Conservation (phyloP, 345 rosid genomes). For the Eucalyptus pauciflora region DNA sequence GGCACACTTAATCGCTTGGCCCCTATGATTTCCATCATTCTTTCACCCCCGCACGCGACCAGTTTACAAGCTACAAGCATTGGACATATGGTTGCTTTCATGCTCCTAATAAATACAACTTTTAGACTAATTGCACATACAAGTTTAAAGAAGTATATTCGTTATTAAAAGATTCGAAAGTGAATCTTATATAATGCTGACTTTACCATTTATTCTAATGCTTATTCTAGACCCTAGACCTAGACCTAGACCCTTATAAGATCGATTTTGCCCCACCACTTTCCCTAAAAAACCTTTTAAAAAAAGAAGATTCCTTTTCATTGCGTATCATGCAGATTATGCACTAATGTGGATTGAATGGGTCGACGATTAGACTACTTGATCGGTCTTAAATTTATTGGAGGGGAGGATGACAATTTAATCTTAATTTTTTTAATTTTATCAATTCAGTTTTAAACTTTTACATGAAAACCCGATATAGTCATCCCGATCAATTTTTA, state of each 20-base stretch:
- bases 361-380: neutral
- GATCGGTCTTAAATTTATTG: neutral
- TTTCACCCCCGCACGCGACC: neutral
- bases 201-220: neutral
- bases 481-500: rapidly evolving
- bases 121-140: neutral
- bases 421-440: neutral
- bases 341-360: neutral
- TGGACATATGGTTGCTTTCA: neutral
- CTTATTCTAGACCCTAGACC: neutral
- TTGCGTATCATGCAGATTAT: neutral
- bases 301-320: neutral
- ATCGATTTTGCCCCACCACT: neutral
- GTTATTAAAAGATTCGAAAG: neutral
- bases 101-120: neutral
- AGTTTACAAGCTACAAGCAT: neutral
- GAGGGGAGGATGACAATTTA: neutral
- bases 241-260: neutral
- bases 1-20: neutral
- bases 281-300: neutral
- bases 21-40: neutral
- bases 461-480: too few relatives aligned
- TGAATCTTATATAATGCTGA: neutral
- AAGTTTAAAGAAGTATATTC: neutral
- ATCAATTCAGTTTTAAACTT: rapidly evolving